A percentile compares a stretch with the other conserved stretches of the same genome.
Evolutionary conservation across 2,329 filamentous ascomycete genomes (phyloP).

Genomic region (Penicillium rolfsii): DNA sequence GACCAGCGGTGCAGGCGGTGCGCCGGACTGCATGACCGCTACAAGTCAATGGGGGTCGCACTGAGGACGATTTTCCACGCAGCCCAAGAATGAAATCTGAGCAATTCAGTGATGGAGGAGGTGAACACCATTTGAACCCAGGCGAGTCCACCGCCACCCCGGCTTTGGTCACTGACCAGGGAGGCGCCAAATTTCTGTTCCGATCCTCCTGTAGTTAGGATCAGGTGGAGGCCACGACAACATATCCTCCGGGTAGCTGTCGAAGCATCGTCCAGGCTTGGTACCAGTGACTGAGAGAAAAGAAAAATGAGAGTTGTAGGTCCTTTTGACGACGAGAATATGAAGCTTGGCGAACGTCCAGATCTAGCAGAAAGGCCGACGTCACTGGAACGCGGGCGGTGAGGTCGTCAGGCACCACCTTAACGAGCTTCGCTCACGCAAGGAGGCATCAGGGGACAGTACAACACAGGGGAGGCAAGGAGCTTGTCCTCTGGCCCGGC

Average conservation of each 20-base stretch:
- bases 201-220: slow-evolving; percentile 30
- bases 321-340: background rate
- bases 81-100: background rate
- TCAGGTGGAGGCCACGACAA: slow-evolving; percentile 28
- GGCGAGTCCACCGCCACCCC: slow-evolving; percentile 16
- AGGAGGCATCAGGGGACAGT: background rate
- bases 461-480: background rate
- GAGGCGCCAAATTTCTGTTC: slow-evolving; percentile 32
- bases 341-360: background rate
- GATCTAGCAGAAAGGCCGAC: slow-evolving; percentile 25
- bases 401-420: slow-evolving; percentile 14
- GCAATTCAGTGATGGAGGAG: slow-evolving; percentile 9
- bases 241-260: slow-evolving; percentile 29
- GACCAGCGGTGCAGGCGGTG: slow-evolving; percentile 28
- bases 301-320: background rate
- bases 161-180: slow-evolving; percentile 28
- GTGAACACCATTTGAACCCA: slow-evolving; percentile 18
- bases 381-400: slow-evolving; percentile 26
- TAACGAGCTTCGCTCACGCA: background rate
- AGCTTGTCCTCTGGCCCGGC: background rate
- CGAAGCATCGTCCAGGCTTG: slow-evolving; percentile 17
- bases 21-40: slow-evolving; percentile 28
- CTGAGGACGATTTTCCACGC: background rate
- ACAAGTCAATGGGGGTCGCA: slow-evolving; percentile 2
- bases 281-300: background rate